phyloP scores from a whole-genome alignment of 768 basidiomycete genomes.

The Lentinula raphanica region DNA sequence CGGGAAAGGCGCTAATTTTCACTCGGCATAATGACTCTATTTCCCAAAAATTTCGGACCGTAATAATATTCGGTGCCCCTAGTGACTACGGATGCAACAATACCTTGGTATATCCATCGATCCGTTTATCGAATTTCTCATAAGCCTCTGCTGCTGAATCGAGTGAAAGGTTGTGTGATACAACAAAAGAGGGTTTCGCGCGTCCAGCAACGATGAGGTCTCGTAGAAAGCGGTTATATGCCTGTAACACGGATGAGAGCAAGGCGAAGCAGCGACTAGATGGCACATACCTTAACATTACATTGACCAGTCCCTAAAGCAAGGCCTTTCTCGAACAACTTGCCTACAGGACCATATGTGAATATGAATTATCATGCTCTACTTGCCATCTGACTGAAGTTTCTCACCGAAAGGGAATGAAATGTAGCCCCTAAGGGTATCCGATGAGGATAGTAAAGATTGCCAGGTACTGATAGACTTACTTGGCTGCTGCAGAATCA shows the following conservation, averaged over 20 bases:
- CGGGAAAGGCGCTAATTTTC: too few species aligned
- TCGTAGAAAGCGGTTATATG: slow-evolving; percentile 49
- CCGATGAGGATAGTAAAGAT: background rate
- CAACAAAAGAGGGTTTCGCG: slow-evolving; percentile 51
- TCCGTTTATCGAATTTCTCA: slow-evolving; percentile 47
- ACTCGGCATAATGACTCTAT: too few species aligned
- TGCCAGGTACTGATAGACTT: slow-evolving; percentile 8
- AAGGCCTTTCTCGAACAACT: slow-evolving; percentile 54
- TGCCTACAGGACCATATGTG: too few species aligned
- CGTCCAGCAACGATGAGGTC: slow-evolving; percentile 49
- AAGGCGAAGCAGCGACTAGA: background rate
- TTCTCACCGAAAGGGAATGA: slow-evolving; percentile 46
- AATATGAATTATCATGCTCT: too few species aligned
- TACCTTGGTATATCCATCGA: slow-evolving; percentile 52
- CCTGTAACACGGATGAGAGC: slow-evolving; percentile 18
- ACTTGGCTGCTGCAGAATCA: slow-evolving; percentile 46
- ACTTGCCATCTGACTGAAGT: too few species aligned
- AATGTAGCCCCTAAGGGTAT: slow-evolving; percentile 36
- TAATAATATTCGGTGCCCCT: too few species aligned
- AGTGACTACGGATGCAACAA: slow-evolving; percentile 36
- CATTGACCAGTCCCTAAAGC: slow-evolving; percentile 50
- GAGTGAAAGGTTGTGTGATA: slow-evolving; percentile 47
- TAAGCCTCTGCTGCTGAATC: slow-evolving; percentile 46
- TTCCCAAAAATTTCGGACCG: too few species aligned
- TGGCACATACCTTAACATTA: slow-evolving; percentile 41